Base-by-base conservation (phyloP, 1,139 yeast genomes). In the Geotrichum histeridarum region DNA sequence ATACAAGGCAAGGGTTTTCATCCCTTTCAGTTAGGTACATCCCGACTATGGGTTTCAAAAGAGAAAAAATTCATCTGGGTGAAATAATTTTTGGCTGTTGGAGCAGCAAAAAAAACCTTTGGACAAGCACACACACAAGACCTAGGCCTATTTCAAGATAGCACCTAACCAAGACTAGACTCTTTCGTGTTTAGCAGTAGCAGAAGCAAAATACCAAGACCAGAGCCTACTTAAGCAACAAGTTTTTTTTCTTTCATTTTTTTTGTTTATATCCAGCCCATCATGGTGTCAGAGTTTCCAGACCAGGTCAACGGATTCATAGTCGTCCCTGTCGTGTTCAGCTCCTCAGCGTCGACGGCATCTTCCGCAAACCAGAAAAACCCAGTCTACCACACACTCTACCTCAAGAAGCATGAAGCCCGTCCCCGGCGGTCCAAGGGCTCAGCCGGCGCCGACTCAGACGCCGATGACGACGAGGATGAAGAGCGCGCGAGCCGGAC, bases 271-370 rank as follows among this genome's bases (percentile, higher is more conserved):
- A 18, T n/a, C 15, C 32, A 17, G 27, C 14, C 41, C 17, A 41
- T 18, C 30, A 41, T 41, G 43, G 45, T 42, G 17, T 14, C 49
- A 2, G 41, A 31, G 4, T 53, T 56, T 37, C 62, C 62, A 14
- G 65, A 63, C 37, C 63, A 78, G 58, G 74, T 82, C 47, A 81
- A 78, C 63, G 86, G 86, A 43, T 82, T 76, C 64, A 69, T 74
- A 42, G 73, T 82, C n/a, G 69, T 81, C 39, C 79, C 80, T 5
- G 70, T 82, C 17, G 64, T 63, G 52, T 66, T 80, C 49, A 73
- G 76, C 17, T 22, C 39, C 14, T 68, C 69, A 50, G 42, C 8
- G 4, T 5, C 27, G 3, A 22, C 27, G 27, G 3, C 27, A 22
- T 3, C 27, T 22, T 5, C 27, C n/a, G n/a, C n/a, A n/a, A n/a